These are phyloP conservation scores for Conringia planisiliqua DNA, from an alignment of 345 rosid species.

Conservation along the genomic window DNA sequence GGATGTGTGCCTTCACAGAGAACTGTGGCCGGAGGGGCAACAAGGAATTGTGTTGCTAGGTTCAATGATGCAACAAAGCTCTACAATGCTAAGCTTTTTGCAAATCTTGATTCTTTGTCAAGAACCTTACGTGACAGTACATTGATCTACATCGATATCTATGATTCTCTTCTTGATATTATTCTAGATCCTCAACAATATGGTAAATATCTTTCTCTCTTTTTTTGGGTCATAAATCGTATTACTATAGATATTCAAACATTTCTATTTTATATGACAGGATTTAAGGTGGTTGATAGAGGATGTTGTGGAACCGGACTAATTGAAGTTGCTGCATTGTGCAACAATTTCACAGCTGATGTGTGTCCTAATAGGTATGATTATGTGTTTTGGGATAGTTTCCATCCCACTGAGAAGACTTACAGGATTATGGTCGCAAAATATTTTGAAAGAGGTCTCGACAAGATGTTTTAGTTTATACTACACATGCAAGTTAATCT, in stretches of 20 bases:
- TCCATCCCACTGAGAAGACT: slow-evolving; percentile 64
- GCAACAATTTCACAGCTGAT: slow-evolving; percentile 25
- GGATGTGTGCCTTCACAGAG: slow-evolving; percentile 38
- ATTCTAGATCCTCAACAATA: background rate
- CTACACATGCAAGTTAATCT: background rate
- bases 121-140: slow-evolving; percentile 15
- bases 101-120: slow-evolving; percentile 6
- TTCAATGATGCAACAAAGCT: slow-evolving; percentile 14
- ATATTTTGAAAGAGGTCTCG: slow-evolving; percentile 3
- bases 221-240: background rate
- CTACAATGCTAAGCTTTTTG: slow-evolving; percentile 21
- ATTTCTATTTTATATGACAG: background rate
- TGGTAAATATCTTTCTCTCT: background rate
- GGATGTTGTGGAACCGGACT: slow-evolving; percentile 36
- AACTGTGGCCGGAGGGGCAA: slow-evolving; percentile 31
- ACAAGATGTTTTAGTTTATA: background rate
- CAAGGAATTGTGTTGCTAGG: slow-evolving; percentile 21
- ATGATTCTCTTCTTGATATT: slow-evolving; percentile 34
- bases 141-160: slow-evolving; percentile 27
- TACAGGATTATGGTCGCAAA: slow-evolving; percentile 29
- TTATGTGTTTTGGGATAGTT: slow-evolving; percentile 73
- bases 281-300: background rate
- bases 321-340: slow-evolving; percentile 47
- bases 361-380: slow-evolving; percentile 45
- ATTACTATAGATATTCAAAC: background rate